Conservation (phyloP, 352 stramenopile species). For the Pythium periplocum region DNA sequence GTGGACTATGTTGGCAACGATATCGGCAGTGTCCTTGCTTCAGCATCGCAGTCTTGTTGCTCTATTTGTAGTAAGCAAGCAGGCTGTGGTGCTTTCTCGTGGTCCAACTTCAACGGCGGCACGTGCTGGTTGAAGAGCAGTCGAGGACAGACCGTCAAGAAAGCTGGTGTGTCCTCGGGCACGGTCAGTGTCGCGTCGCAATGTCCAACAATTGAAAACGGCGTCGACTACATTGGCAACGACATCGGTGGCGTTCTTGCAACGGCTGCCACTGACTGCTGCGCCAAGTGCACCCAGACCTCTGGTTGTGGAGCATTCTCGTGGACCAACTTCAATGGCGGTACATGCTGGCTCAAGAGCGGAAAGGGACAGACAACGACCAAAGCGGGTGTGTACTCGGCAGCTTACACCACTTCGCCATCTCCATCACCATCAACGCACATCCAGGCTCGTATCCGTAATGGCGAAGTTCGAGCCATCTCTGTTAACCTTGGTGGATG, state of each 20-base stretch:
- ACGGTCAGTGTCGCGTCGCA: background rate
- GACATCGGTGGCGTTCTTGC: conserved; percentile 12
- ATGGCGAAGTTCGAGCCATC: conserved; percentile 14
- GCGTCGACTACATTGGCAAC: conserved; percentile 21
- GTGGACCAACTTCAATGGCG: no score
- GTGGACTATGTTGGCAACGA: conserved; percentile 6
- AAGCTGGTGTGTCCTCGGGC: background rate
- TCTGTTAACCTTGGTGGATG: conserved; percentile 57
- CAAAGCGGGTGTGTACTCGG: no score
- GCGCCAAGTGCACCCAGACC: conserved; percentile 18
- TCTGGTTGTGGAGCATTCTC: no score
- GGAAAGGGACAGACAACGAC: no score
- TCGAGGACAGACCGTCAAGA: no score
- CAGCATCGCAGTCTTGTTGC: background rate
- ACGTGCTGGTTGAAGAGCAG: conserved; percentile 13
- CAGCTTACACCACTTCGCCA: no score
- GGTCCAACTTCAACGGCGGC: conserved; percentile 7
- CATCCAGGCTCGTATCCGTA: conserved; percentile 6
- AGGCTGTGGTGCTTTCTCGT: background rate
- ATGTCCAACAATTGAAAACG: background rate
- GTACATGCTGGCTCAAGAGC: no score
- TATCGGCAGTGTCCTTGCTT: background rate
- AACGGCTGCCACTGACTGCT: conserved; percentile 14
- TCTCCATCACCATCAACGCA: no score
- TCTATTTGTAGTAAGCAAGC: background rate